Conservation (phyloP, 1,139 yeast species). For the Meyerozyma smithsonii region DNA sequence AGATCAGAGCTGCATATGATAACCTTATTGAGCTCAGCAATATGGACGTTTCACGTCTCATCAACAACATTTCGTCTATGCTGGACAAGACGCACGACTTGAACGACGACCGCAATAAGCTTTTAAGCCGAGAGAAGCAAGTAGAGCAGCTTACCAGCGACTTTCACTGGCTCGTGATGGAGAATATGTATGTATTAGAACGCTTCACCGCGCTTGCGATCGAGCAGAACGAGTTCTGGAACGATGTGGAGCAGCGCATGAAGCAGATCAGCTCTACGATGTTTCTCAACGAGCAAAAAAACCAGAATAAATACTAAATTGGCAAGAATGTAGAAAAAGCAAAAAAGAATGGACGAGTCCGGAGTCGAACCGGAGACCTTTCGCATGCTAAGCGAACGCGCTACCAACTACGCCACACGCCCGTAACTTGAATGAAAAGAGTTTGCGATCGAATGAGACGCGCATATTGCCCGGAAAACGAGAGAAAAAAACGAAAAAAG, state of each 20-base stretch:
- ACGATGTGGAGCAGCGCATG: constrained; percentile 12
- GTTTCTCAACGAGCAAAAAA: neutral
- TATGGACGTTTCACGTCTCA: constrained; percentile 18
- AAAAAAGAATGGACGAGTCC: constrained; percentile 66
- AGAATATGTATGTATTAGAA: constrained; percentile 28
- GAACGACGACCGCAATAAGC: constrained; percentile 8
- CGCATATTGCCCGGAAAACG: neutral
- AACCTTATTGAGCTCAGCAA: constrained; percentile 19
- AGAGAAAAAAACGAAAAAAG: neutral
- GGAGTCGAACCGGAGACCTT: constrained; percentile 90
- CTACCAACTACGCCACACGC: constrained; percentile 94
- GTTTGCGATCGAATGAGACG: neutral
- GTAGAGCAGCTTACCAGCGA: constrained; percentile 14
- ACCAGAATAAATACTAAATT: neutral
- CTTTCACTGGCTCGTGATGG: constrained; percentile 21
- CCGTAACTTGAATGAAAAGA: constrained; percentile 25
- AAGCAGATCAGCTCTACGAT: neutral
- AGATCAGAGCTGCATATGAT: constrained; percentile 17
- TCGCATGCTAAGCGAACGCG: constrained; percentile 90
- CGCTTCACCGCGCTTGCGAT: constrained; percentile 18
- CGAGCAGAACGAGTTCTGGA: constrained; percentile 26
- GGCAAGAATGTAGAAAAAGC: neutral
- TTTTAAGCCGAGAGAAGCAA: constrained; percentile 10
- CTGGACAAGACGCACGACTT: constrained; percentile 18
- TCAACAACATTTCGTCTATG: constrained; percentile 17